These are phyloP conservation scores for Daucus carota DNA, from an alignment of 129 eudicot genomes.

Conservation along the genomic window DNA sequence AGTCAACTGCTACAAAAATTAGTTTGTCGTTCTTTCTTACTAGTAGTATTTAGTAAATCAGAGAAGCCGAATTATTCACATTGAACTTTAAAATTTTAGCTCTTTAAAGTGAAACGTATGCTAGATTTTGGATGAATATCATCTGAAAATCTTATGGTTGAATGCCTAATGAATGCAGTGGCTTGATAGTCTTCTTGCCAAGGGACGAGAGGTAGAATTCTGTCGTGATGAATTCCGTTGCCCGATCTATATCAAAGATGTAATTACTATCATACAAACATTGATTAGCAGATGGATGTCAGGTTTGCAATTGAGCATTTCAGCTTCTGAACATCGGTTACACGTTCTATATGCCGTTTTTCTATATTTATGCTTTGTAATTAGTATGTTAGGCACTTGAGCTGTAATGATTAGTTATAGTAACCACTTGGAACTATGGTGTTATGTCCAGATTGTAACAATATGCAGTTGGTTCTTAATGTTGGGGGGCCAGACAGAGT, in stretches of 20 bases:
- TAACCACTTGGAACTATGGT: not conserved
- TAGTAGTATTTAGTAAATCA: too few species aligned
- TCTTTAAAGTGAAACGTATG: not conserved
- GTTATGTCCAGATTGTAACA: constrained; percentile 42
- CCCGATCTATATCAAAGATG: constrained; percentile 79
- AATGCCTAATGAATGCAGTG: constrained; percentile 46
- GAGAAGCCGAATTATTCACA: not conserved
- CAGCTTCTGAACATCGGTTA: too few species aligned
- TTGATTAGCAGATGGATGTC: constrained; percentile 62
- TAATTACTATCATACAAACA: constrained; percentile 41
- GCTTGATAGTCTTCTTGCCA: constrained; percentile 75
- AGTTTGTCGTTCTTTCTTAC: too few species aligned
- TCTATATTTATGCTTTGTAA: not conserved
- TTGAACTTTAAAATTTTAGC: not conserved
- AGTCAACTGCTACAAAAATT: not conserved
- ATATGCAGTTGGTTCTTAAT: constrained; percentile 52
- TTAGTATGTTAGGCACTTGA: not conserved
- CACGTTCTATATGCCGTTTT: not conserved
- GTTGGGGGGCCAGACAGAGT: constrained; percentile 84
- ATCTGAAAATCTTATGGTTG: not conserved
- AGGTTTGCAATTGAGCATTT: constrained; percentile 40
- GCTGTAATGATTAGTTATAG: not conserved
- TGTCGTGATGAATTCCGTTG: constrained; percentile 80
- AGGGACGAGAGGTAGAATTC: constrained; percentile 54
- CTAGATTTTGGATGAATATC: not conserved